phyloP scores from a whole-genome alignment of 352 stramenopile species.

The Phytophthora boehmeriae region DNA sequence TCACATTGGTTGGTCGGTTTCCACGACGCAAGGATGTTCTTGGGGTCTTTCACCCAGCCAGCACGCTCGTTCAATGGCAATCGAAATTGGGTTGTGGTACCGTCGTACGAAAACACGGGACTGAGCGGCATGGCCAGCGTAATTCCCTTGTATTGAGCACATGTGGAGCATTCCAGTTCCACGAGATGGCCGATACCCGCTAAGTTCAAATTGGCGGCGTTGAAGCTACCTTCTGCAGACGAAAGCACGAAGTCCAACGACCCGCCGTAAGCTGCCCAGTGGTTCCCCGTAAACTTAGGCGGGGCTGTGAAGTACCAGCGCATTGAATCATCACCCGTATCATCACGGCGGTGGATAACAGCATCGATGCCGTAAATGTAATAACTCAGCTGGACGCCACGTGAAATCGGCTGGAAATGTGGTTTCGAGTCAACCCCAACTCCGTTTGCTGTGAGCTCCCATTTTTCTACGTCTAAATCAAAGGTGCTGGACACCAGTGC shows the following conservation, averaged over 20 bases:
- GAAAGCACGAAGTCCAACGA: slow-evolving; percentile 90
- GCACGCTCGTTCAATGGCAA: slow-evolving; percentile 79
- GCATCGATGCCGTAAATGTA: slow-evolving; percentile 88
- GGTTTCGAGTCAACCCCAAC: slow-evolving; percentile 18
- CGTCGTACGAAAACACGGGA: slow-evolving; percentile 80
- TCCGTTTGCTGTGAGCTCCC: slow-evolving; percentile 78
- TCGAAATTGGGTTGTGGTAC: slow-evolving; percentile 79
- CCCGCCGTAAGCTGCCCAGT: slow-evolving; percentile 89
- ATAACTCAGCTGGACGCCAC: slow-evolving; percentile 81
- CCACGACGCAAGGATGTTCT: slow-evolving; percentile 89
- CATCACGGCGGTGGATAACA: slow-evolving; percentile 67
- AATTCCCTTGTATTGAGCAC: slow-evolving; percentile 77
- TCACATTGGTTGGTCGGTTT: slow-evolving; percentile 75
- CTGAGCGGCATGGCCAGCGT: slow-evolving; percentile 88
- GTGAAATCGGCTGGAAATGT: slow-evolving; percentile 66
- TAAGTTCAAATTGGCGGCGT: slow-evolving; percentile 77
- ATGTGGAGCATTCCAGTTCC: slow-evolving; percentile 87
- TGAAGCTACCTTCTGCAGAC: slow-evolving; percentile 90
- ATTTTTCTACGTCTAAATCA: slow-evolving; percentile 76
- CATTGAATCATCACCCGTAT: slow-evolving; percentile 69
- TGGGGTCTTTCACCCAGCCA: slow-evolving; percentile 92
- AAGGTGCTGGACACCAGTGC: slow-evolving; percentile 88
- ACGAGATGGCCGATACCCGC: slow-evolving; percentile 70
- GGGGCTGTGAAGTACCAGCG: slow-evolving; percentile 91
- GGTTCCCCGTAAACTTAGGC: slow-evolving; percentile 87